Evolutionary conservation across 2,329 filamentous ascomycete species (phyloP), one percentile per base, ranked within the genome.

Genomic region (Fusarium brevicatenulatum): DNA sequence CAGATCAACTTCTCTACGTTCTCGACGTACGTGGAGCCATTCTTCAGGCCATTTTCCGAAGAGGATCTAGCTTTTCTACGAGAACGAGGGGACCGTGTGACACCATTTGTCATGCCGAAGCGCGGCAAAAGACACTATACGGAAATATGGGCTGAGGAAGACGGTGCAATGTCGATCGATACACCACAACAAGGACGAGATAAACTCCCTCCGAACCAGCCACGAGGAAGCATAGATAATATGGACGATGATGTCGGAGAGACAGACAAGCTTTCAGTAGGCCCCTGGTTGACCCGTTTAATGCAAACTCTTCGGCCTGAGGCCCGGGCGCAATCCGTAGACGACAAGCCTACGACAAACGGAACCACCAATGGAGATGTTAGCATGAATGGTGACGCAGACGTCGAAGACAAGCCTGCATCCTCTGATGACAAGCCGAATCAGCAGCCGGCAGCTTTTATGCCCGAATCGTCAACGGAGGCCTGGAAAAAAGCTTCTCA

Each of bases 1-100:
- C 96, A 99, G 84, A 96, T 98, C 81, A 95, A 93, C 80, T 96
- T 96, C 73, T 92, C 91, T 63, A 97, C 95, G 4, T 99, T 99
- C 82, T 92, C 93, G n/a, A 91, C 93, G 10, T 97, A 96, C 79
- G 89, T 97, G 61, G 96, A 99, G 72, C 94, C 95, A 0, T 98
- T 93, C 83, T 96, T 98, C 73, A 90, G 95, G 10, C 91, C 93
- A 0, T 92, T 97, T 76, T 93, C 92, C 1, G 96, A 99, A 79
- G 96, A 99, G 80, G 96, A 99, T 79, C 89, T 98, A 50, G 94
- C 94, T 2, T 99, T 98, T 80, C 83, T 99, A 42, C 91, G 95
- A 77, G 96, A 99, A 82, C 89, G 94, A 77, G 94, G 95, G 64
- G 95, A 99, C 81, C 90, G 96, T 42, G 85, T 92, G 28, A 91